These are phyloP conservation scores for Ceratonia siliqua DNA, from an alignment of 306 rosid genomes.

Conservation along the genomic window DNA sequence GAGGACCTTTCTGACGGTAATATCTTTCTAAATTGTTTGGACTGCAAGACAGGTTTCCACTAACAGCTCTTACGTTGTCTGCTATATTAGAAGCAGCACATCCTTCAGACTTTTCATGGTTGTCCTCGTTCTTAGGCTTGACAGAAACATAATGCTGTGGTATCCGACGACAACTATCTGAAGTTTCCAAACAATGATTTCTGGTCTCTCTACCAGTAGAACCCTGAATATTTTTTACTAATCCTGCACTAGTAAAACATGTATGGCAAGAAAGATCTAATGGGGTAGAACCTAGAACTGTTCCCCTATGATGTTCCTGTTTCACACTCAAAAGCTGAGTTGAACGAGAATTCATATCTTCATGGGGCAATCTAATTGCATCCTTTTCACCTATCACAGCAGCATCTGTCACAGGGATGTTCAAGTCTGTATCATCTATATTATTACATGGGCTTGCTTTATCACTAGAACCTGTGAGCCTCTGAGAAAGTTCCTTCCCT, in stretches of 20 bases:
- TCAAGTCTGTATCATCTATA: constrained; percentile 39
- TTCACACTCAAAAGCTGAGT: constrained; percentile 40
- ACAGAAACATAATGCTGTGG: constrained; percentile 47
- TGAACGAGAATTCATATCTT: constrained; percentile 34
- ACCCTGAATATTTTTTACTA: constrained; percentile 35
- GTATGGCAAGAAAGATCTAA: constrained; percentile 35
- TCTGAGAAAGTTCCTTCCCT: constrained; percentile 40
- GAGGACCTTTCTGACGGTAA: constrained; percentile 88
- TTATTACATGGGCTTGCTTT: constrained; percentile 47
- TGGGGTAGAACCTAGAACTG: constrained; percentile 42
- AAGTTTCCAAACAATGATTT: constrained; percentile 29
- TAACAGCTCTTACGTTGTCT: constrained; percentile 52
- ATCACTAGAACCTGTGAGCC: constrained; percentile 44
- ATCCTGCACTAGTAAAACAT: constrained; percentile 39
- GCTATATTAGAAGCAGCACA: constrained; percentile 48
- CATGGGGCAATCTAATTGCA: constrained; percentile 35
- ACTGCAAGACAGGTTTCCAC: constrained; percentile 55
- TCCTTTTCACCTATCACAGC: constrained; percentile 49
- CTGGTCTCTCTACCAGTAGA: constrained; percentile 32
- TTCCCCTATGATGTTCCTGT: constrained; percentile 44
- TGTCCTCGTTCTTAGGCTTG: constrained; percentile 53
- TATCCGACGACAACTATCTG: constrained; percentile 34
- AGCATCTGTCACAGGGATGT: constrained; percentile 53
- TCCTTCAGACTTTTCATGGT: constrained; percentile 50
- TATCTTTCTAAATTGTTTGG: constrained; percentile 57